Evolutionary conservation across 305 asterid species (phyloP).

Genomic region (Solanum hybrid): DNA sequence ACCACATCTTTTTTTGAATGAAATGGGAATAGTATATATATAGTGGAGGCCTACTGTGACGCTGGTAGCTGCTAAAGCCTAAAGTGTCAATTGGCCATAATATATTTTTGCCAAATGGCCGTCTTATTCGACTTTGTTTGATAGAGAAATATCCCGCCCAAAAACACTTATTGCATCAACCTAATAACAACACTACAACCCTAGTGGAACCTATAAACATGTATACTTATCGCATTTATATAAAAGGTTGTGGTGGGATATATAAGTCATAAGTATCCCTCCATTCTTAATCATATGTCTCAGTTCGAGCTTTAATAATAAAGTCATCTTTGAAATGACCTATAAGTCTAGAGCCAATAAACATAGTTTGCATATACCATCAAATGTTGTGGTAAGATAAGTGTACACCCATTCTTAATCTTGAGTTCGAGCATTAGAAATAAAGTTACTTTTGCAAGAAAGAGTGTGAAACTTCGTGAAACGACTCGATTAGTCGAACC

Average conservation of each 20-base stretch:
- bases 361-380: neutral
- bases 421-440: rapidly evolving
- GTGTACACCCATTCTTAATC: neutral
- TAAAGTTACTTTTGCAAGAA: rapidly evolving
- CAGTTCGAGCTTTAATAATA: rapidly evolving
- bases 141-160: constrained; percentile 36
- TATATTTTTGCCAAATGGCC: constrained; percentile 11
- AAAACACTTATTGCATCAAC: constrained; percentile 1
- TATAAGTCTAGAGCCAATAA: neutral
- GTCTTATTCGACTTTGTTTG: constrained; percentile 19
- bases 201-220: neutral
- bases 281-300: neutral
- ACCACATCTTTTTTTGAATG: neutral
- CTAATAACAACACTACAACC: neutral
- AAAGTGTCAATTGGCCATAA: constrained; percentile 17
- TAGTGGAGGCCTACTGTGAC: constrained; percentile 26
- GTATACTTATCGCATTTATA: neutral
- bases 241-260: neutral
- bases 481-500: rapidly evolving
- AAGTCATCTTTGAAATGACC: neutral
- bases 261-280: neutral
- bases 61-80: constrained; percentile 1
- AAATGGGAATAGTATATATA: constrained; percentile 1
- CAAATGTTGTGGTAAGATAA: neutral
- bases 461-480: too few relatives aligned